These are phyloP conservation scores for Prunella vulgaris DNA, from an alignment of 257 asterid species.

Conservation along the genomic window DNA sequence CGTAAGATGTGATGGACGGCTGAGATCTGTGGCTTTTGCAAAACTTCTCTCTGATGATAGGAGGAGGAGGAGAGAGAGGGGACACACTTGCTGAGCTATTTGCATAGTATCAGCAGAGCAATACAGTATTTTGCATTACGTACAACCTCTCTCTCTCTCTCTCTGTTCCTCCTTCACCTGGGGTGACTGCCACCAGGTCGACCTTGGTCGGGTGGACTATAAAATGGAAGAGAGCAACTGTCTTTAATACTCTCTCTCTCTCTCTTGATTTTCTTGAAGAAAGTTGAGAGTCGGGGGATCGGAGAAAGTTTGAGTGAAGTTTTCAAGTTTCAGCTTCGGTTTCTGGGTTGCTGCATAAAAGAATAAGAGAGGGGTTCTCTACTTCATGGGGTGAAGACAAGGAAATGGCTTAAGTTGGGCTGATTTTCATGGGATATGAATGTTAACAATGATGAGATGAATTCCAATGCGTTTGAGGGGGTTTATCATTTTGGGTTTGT, in stretches of 20 bases:
- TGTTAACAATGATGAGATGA: slow-evolving; percentile 11
- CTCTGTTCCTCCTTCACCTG: slow-evolving; percentile 26
- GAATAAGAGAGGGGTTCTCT: slow-evolving; percentile 5
- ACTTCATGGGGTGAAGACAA: slow-evolving; percentile 22
- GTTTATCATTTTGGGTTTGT: slow-evolving; percentile 19
- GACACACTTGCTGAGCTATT: slow-evolving; percentile 37
- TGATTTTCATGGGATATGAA: slow-evolving; percentile 11
- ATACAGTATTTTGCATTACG: slow-evolving; percentile 22
- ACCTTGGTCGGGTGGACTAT: slow-evolving; percentile 66
- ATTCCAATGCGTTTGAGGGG: neutral
- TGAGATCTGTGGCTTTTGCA: slow-evolving; percentile 27
- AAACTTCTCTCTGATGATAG: slow-evolving; percentile 23
- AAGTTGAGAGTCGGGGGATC: slow-evolving; percentile 31
- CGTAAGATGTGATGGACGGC: slow-evolving; percentile 54
- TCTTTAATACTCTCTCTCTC: slow-evolving; percentile 22
- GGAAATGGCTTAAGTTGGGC: slow-evolving; percentile 22
- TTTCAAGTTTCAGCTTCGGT: slow-evolving; percentile 12
- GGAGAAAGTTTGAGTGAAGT: slow-evolving; percentile 10
- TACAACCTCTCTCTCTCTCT: slow-evolving; percentile 15
- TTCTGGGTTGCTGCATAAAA: slow-evolving; percentile 15
- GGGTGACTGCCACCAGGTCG: slow-evolving; percentile 71
- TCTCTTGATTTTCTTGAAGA: slow-evolving; percentile 14
- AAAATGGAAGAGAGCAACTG: slow-evolving; percentile 26
- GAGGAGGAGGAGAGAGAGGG: slow-evolving; percentile 23
- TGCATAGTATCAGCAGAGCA: slow-evolving; percentile 29